phyloP scores from a whole-genome alignment of 2,329 filamentous ascomycete species.

The Aspergillus sclerotialis region DNA sequence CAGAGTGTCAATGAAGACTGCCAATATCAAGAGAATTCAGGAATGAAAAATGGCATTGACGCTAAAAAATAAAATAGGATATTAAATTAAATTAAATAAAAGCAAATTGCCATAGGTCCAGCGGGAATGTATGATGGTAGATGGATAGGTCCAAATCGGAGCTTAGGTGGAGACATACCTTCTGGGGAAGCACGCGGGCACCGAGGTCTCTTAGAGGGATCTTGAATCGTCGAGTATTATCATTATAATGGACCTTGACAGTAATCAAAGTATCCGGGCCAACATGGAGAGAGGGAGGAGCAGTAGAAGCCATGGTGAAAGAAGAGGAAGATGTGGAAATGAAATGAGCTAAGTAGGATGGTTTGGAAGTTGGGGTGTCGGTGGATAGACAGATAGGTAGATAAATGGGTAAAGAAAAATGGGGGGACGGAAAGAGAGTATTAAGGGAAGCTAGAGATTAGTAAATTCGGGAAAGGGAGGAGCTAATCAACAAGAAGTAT shows the following conservation, averaged over 20 bases:
- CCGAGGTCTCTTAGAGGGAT: slow-evolving; percentile 79
- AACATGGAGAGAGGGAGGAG: slow-evolving; percentile 39
- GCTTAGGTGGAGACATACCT: slow-evolving; percentile 53
- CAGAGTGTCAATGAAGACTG: too few relatives aligned
- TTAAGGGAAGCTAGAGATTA: too few relatives aligned
- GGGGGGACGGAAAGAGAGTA: too few relatives aligned
- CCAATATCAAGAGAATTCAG: not conserved
- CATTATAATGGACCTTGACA: slow-evolving; percentile 76
- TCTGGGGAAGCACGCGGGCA: slow-evolving; percentile 65
- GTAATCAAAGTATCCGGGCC: slow-evolving; percentile 69
- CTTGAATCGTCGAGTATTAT: slow-evolving; percentile 75
- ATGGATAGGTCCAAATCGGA: slow-evolving; percentile 19
- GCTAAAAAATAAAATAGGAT: too few relatives aligned
- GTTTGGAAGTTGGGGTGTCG: too few relatives aligned
- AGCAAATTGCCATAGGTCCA: too few relatives aligned
- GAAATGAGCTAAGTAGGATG: too few relatives aligned
- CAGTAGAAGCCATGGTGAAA: slow-evolving; percentile 32
- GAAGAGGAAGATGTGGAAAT: slow-evolving; percentile 4
- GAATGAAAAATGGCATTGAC: too few relatives aligned
- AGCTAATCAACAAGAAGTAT: slow-evolving; percentile 6
- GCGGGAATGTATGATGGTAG: slow-evolving; percentile 4
- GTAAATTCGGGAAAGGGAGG: slow-evolving; percentile 1
- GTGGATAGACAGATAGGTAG: too few relatives aligned
- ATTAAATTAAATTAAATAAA: too few relatives aligned
- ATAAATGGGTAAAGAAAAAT: too few relatives aligned